Evolutionary conservation across 176 grass and related monocot species (phyloP), one percentile per base, ranked within the genome.

Genomic region (Sorghum bicolor): DNA sequence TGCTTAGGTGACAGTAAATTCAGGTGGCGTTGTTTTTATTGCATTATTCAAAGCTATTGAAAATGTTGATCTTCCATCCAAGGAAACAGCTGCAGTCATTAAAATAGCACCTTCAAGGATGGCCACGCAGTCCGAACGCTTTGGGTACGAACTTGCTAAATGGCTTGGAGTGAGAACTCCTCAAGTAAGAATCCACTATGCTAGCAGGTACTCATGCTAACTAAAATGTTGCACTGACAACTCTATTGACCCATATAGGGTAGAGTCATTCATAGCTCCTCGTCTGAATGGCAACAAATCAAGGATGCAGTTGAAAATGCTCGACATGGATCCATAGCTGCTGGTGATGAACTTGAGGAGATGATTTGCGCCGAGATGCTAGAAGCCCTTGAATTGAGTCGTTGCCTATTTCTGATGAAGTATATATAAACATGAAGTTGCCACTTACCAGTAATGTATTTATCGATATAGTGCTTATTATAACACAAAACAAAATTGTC

Each of bases 51-150:
- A 43, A 75, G 79, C 37, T 58, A 77, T 29, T 65, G 72, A 75
- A 86, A 82, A 62, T 48, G 80, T 72, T 60, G 84, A 86, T 40
- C 16, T 73, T 78, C 67, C 71, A 17, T 67, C 80, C 58, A 91
- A 85, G 66, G 92, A 98, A 75, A 83, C 90, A 60, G 90, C 90
- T 29, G 95, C 91, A 63, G 95, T 98, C n/a, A 93, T 98, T 66
- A 98, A 98, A 89, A 94, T 98, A 73, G 89, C 92, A 74, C 90
- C 92, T 76, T 95, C 95, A 41, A 94, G 95, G 81, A 98, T 98
- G 95, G 92, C 95, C 65, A 98, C 95, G 47, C 95, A 98, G 76
- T 98, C 95, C 29, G 95, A 95, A 83, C 89, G 95, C 64, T 86
- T 98, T 47, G 95, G 95, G 11, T 93, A 98, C 70, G 92, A 98